These are phyloP conservation scores for Alternaria viburni DNA, from an alignment of 2,329 filamentous ascomycete species.

Conservation along the genomic window DNA sequence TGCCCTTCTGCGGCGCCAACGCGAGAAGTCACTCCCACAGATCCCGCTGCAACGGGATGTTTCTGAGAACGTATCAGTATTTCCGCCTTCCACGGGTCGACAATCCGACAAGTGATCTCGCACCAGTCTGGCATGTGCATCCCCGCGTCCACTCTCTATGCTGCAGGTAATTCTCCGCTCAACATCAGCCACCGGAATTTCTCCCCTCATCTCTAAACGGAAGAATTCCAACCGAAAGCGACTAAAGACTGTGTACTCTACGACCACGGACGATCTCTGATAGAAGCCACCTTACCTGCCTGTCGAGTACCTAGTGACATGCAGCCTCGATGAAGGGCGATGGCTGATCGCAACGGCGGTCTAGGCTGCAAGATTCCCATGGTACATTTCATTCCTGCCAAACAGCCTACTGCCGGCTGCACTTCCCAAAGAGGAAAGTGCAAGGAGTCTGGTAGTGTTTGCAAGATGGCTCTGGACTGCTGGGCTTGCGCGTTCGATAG, in stretches of 20 bases:
- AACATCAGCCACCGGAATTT: constrained; percentile 1
- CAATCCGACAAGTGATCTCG: background rate
- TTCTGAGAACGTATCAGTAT: background rate
- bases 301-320: background rate
- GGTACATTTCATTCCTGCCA: background rate
- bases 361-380: constrained; percentile 1
- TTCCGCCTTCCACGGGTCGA: background rate
- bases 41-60: background rate
- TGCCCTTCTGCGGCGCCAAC: background rate
- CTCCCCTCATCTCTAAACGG: background rate
- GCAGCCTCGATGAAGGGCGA: background rate
- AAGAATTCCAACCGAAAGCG: background rate
- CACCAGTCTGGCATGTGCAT: background rate
- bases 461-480: background rate
- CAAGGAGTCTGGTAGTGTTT: background rate
- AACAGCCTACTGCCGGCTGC: background rate
- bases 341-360: constrained; percentile 6
- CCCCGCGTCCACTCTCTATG: background rate
- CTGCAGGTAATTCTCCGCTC: constrained; percentile 5
- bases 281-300: background rate
- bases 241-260: background rate
- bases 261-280: background rate
- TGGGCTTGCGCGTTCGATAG: background rate
- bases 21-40: background rate
- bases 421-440: constrained; percentile 6